phyloP scores from a whole-genome alignment of 495 filamentous ascomycete genomes.

The Aspergillus funiculosus region DNA sequence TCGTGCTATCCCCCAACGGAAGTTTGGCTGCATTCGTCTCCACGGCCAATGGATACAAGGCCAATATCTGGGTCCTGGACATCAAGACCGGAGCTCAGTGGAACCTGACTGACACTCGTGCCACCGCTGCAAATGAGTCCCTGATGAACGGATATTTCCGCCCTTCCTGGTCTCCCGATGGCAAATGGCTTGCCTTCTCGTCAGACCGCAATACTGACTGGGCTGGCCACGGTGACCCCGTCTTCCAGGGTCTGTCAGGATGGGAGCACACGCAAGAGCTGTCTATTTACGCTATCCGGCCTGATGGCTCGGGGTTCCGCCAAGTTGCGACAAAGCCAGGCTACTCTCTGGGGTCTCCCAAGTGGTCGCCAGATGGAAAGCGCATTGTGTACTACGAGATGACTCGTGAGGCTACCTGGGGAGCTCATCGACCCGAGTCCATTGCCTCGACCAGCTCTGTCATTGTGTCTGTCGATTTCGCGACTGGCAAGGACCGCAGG shows the following conservation, averaged over 20 bases:
- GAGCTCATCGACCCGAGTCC: slow-evolving; percentile 24
- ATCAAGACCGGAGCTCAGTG: slow-evolving; percentile 20
- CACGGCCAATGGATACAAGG: slow-evolving; percentile 19
- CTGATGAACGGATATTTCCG: slow-evolving; percentile 30
- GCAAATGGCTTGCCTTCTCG: slow-evolving; percentile 22
- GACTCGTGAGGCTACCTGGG: slow-evolving; percentile 24
- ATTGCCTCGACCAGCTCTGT: slow-evolving; percentile 16
- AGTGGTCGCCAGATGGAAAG: slow-evolving; percentile 27
- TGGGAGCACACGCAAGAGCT: slow-evolving; percentile 34
- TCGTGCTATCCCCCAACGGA: slow-evolving; percentile 27
- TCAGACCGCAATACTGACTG: slow-evolving; percentile 24
- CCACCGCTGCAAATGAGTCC: slow-evolving; percentile 10
- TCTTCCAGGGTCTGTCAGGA: slow-evolving; percentile 17
- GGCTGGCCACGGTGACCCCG: slow-evolving; percentile 22
- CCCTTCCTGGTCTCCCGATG: slow-evolving; percentile 27
- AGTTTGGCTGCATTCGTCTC: slow-evolving; percentile 25
- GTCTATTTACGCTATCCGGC: slow-evolving; percentile 25
- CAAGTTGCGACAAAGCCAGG: slow-evolving; percentile 12
- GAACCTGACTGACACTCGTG: slow-evolving; percentile 24
- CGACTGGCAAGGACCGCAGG: slow-evolving; percentile 16
- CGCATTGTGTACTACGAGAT: slow-evolving; percentile 29
- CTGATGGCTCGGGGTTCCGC: slow-evolving; percentile 26
- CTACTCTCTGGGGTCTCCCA: slow-evolving; percentile 25
- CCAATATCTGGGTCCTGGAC: slow-evolving; percentile 29
- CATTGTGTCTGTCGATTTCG: slow-evolving; percentile 24